phyloP scores from a whole-genome alignment of 1,284 basidiomycete genomes.

The Cutaneotrichosporon sp. region DNA sequence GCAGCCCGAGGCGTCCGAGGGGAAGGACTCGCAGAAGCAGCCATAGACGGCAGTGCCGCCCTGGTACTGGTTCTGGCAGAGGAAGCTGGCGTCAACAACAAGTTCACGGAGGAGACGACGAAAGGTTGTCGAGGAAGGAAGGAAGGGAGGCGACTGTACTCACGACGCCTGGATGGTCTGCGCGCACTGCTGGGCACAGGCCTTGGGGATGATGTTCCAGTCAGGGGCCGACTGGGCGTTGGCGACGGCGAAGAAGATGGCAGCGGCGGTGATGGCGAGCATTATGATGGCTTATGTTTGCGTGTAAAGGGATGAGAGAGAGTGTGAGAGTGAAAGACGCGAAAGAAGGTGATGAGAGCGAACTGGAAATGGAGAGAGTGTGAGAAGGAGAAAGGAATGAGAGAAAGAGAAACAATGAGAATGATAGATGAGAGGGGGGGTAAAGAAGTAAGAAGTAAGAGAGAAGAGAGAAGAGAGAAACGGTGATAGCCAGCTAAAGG shows the following conservation, averaged over 20 bases:
- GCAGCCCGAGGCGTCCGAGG: slow-evolving; percentile 37
- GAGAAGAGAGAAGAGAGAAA: too few relatives aligned
- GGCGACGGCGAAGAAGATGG: slow-evolving; percentile 26
- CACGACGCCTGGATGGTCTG: slow-evolving; percentile 34
- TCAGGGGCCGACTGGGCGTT: slow-evolving; percentile 41
- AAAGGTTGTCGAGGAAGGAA: too few relatives aligned
- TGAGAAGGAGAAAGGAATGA: neutral
- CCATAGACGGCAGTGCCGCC: slow-evolving; percentile 33
- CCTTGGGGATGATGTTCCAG: slow-evolving; percentile 41
- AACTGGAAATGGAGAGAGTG: neutral
- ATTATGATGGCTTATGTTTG: slow-evolving; percentile 10
- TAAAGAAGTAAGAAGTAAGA: too few relatives aligned
- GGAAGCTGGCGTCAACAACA: slow-evolving; percentile 4
- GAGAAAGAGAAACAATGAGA: too few relatives aligned
- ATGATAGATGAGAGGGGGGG: neutral
- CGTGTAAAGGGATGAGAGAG: neutral
- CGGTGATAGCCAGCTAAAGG: too few relatives aligned
- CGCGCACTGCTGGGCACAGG: slow-evolving; percentile 35
- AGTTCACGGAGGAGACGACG: too few relatives aligned
- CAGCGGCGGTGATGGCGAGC: slow-evolving; percentile 30
- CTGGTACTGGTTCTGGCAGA: slow-evolving; percentile 26
- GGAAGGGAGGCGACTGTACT: too few relatives aligned
- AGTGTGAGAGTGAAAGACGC: neutral
- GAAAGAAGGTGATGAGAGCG: neutral
- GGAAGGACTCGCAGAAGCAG: slow-evolving; percentile 44